Evolutionary conservation across 2,329 filamentous ascomycete genomes (phyloP).

Genomic region (Colletotrichum simmondsii): DNA sequence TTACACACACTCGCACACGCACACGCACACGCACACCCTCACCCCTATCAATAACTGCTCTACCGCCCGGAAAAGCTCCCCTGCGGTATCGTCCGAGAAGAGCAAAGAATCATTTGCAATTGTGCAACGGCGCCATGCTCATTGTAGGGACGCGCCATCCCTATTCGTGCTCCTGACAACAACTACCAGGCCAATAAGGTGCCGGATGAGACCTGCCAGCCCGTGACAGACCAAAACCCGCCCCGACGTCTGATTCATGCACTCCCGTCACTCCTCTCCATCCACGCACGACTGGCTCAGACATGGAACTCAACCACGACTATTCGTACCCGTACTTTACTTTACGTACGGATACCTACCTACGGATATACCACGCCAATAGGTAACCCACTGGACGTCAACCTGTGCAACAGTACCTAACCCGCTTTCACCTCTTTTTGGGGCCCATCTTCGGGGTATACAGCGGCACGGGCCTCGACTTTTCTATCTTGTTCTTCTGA

Average conservation of each 20-base stretch:
- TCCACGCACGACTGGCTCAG: background rate
- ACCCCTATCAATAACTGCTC: background rate
- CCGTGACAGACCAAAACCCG: background rate
- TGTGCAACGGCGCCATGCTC: background rate
- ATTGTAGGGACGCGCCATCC: constrained; percentile 7
- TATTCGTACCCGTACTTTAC: background rate
- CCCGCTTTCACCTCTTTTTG: background rate
- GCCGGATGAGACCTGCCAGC: background rate
- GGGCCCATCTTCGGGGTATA: background rate
- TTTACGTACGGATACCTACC: too few relatives aligned
- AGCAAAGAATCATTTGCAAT: constrained; percentile 1
- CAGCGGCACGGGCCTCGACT: background rate
- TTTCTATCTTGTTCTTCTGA: background rate
- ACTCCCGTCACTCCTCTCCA: background rate
- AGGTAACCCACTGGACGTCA: background rate
- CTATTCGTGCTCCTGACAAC: background rate
- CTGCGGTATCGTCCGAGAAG: constrained; percentile 15
- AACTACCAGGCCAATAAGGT: background rate
- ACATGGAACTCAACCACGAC: background rate
- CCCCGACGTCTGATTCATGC: background rate
- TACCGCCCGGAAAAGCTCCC: background rate
- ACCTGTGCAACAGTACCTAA: background rate
- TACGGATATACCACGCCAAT: background rate
- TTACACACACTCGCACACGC: too few relatives aligned
- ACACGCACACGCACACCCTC: background rate